Evolutionary conservation across 768 basidiomycete genomes (phyloP).

Genomic region (Tylopilus rubrobrunneus): DNA sequence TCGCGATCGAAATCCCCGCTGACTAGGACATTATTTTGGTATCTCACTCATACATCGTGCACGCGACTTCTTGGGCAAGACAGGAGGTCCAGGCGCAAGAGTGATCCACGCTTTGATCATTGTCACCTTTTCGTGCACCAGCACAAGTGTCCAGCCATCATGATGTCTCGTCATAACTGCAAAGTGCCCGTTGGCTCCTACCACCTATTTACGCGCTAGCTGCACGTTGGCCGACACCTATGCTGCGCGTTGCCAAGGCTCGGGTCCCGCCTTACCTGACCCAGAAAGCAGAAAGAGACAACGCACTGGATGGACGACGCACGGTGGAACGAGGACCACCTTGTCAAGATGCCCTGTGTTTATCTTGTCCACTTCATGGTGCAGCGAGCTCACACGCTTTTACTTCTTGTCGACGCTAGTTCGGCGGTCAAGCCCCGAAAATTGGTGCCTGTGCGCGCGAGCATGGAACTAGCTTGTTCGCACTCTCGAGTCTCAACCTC

Average conservation of each 20-base stretch:
- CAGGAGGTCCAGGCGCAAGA: too few species aligned
- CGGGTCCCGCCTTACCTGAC: too few species aligned
- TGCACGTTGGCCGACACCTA: too few species aligned
- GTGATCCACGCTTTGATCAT: not conserved
- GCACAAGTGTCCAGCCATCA: slow-evolving; percentile 78
- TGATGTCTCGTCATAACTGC: slow-evolving; percentile 91
- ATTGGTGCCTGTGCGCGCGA: slow-evolving; percentile 32
- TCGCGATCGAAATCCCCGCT: slow-evolving; percentile 39
- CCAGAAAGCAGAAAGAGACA: too few species aligned
- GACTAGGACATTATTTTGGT: too few species aligned
- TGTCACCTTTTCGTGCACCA: slow-evolving; percentile 24
- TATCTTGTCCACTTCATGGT: too few species aligned
- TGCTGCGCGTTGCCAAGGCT: slow-evolving; percentile 24
- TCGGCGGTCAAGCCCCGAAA: slow-evolving; percentile 57
- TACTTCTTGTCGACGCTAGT: slow-evolving; percentile 32
- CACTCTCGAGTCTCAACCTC: too few species aligned
- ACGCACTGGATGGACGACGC: slow-evolving; percentile 32
- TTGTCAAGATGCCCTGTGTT: slow-evolving; percentile 44
- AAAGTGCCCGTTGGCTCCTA: slow-evolving; percentile 87
- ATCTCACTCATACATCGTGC: too few species aligned
- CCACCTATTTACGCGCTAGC: slow-evolving; percentile 76
- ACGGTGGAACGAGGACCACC: slow-evolving; percentile 68
- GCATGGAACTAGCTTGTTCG: slow-evolving; percentile 60
- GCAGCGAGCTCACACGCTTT: too few species aligned
- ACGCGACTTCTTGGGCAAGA: too few species aligned